phyloP scores from a whole-genome alignment of 1,284 basidiomycete species.

The Leucocoprinus gongylophorus region DNA sequence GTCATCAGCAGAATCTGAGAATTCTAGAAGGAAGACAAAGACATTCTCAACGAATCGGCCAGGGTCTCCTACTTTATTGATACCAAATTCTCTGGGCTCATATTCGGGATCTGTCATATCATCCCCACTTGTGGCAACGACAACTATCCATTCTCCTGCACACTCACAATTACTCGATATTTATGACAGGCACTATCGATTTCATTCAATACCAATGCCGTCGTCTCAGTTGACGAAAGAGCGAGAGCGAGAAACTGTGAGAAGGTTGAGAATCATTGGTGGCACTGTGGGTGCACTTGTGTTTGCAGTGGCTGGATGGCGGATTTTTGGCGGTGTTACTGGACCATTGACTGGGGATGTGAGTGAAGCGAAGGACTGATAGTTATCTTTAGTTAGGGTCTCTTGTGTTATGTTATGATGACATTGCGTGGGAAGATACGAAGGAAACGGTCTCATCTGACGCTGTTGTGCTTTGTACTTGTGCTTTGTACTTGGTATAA shows the following conservation, averaged over 20 bases:
- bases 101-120: background rate
- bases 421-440: background rate
- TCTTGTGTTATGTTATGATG: too few species aligned
- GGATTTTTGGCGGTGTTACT: slow-evolving; percentile 5
- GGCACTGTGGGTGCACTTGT: slow-evolving; percentile 10
- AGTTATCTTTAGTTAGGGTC: background rate
- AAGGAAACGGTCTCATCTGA: too few species aligned
- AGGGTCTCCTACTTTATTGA: background rate
- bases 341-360: background rate
- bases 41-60: background rate
- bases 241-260: background rate
- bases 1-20: background rate
- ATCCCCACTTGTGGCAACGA: background rate
- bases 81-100: background rate
- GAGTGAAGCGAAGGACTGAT: background rate
- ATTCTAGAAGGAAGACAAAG: background rate
- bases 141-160: background rate
- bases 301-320: slow-evolving; percentile 10
- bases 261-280: slow-evolving; percentile 2
- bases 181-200: background rate
- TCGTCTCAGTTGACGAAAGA: background rate
- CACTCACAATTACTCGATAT: slow-evolving; percentile 2
- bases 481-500: too few species aligned
- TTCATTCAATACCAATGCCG: background rate
- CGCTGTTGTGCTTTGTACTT: too few species aligned